Evolutionary conservation across 2,329 filamentous ascomycete genomes (phyloP), one percentile per base, ranked within the genome.

Genomic region (Aureobasidium sp.): DNA sequence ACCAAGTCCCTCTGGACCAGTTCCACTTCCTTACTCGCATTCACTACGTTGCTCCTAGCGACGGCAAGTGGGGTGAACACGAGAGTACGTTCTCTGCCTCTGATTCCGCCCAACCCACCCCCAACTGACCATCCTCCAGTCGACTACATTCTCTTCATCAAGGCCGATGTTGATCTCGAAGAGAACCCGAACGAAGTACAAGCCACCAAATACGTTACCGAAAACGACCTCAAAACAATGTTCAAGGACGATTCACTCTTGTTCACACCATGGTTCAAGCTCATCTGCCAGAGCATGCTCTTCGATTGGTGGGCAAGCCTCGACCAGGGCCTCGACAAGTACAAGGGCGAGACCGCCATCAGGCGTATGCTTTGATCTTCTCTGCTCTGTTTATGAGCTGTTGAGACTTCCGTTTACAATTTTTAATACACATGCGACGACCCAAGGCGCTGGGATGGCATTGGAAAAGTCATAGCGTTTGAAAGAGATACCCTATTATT

Each of bases 251-350:
- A 88, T 3, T 80, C 77, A 57, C 80, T 95, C 68, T 88, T 87
- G 69, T 97, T 97, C 75, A 99, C 94, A 0, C 94, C 94, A 1
- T 99, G 94, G 94, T 99, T 99, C 81, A 96, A 96, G 81, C 86
- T 99, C 67, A 97, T 99, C 71, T 99, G 94, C 81, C 83, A 97
- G 74, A 91, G 90, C 51, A 92, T 97, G 89, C 83, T 99, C 43
- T 99, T 95, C 69, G 88, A 96, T 74, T 99, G 94, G 94, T 99
- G 94, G 94, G 80, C 86, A 70, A 85, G 89, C 75, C 82, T 97
- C 60, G 87, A 94, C 67, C 78, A 82, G 25, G 89, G 88, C 10
- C 79, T 97, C 67, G 88, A 95, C 63, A 87, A 89, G 76, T 96
- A 93, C 77, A 82, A 84, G 75, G 87, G 90, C 71, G 92, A 97